Percentiles rank a stretch among this genome's conserved stretches.
Evolutionary conservation across 2,329 filamentous ascomycete genomes (phyloP).

Genomic region (Aureobasidium musti): DNA sequence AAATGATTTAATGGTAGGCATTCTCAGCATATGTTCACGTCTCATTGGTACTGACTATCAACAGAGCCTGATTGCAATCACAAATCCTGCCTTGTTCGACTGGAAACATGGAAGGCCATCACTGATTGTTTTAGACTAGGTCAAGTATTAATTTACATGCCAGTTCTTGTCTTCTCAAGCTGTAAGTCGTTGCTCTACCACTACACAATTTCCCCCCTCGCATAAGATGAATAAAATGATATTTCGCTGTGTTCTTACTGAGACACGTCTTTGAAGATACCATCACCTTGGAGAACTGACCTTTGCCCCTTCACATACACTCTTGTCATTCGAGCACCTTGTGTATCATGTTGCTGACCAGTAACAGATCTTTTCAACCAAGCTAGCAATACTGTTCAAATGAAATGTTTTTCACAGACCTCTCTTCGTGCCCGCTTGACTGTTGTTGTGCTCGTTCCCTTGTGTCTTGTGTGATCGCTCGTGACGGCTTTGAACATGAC

Average conservation of each 20-base stretch:
- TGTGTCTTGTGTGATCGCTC: not conserved
- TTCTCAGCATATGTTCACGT: not conserved
- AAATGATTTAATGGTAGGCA: constrained; percentile 28
- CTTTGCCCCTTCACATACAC: not conserved
- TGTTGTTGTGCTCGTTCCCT: not conserved
- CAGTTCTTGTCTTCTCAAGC: not conserved
- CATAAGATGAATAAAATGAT: constrained; percentile 57
- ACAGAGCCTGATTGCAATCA: constrained; percentile 30
- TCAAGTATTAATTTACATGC: not conserved
- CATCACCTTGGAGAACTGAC: constrained; percentile 68
- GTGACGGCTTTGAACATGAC: not conserved
- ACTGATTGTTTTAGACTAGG: constrained; percentile 19
- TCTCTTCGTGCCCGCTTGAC: not conserved
- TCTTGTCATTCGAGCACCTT: not conserved
- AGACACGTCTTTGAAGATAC: constrained; percentile 61
- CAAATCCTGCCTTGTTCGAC: constrained; percentile 2
- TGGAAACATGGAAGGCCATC: constrained; percentile 15
- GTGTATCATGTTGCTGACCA: constrained; percentile 24
- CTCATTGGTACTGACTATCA: not conserved
- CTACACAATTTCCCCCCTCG: constrained; percentile 18
- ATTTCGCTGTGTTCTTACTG: constrained; percentile 67
- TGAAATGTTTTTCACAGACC: not conserved
- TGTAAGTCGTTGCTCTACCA: constrained; percentile 28
- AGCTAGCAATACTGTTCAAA: constrained; percentile 1
- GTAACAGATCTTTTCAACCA: constrained; percentile 26